These are phyloP conservation scores for Mortierella sp. DNA, from an alignment of 371 early-diverging fungal species.

Conservation along the genomic window DNA sequence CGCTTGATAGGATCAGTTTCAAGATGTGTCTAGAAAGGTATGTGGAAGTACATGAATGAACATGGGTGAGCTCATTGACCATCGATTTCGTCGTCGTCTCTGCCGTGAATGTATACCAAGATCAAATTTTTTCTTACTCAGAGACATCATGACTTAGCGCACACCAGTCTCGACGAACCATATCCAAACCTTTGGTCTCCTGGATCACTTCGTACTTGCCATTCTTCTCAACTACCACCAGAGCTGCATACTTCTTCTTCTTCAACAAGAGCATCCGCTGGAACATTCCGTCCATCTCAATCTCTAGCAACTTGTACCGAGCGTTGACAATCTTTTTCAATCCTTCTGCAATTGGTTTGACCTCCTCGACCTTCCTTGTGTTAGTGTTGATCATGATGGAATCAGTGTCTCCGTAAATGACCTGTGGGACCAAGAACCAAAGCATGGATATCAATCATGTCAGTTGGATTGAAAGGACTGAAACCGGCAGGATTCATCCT, in stretches of 20 bases:
- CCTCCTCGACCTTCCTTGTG: constrained; percentile 77
- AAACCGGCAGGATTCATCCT: too few relatives aligned
- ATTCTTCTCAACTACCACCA: constrained; percentile 74
- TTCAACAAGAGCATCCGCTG: constrained; percentile 95
- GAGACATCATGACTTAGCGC: constrained; percentile 91
- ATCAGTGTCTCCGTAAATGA: constrained; percentile 99
- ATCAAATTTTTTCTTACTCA: constrained; percentile 54
- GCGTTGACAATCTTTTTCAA: constrained; percentile 92
- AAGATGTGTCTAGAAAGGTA: constrained; percentile 75
- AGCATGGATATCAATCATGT: neutral
- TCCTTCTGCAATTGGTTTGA: constrained; percentile 82
- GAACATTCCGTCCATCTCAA: constrained; percentile 98
- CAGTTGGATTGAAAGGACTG: too few relatives aligned
- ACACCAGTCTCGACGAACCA: constrained; percentile 99
- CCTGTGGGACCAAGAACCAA: constrained; percentile 53
- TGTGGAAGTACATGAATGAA: neutral
- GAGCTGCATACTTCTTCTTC: constrained; percentile 99
- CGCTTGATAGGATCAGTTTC: constrained; percentile 75
- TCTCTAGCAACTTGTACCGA: constrained; percentile 92
- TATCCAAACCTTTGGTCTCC: constrained; percentile 99
- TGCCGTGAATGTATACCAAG: neutral
- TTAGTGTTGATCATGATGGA: constrained; percentile 99
- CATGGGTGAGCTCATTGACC: neutral
- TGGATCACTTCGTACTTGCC: constrained; percentile 69
- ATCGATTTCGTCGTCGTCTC: neutral